These are phyloP conservation scores for Brassica cretica DNA, from an alignment of 345 rosid genomes.

Conservation along the genomic window DNA sequence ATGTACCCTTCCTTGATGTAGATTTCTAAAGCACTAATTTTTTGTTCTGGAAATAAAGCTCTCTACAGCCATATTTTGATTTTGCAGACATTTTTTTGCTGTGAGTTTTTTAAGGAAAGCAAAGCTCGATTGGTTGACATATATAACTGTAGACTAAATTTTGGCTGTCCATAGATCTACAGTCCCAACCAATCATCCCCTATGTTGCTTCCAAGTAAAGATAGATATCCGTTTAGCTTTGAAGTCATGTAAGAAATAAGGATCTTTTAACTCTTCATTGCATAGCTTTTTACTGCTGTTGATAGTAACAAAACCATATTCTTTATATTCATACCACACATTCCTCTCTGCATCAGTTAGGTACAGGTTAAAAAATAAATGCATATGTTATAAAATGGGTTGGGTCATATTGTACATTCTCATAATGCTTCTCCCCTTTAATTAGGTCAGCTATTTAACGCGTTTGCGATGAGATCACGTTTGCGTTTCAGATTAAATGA, in stretches of 20 bases:
- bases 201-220: slow-evolving; percentile 43
- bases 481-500: neutral
- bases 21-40: too few relatives aligned
- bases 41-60: too few relatives aligned
- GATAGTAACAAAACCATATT: slow-evolving; percentile 5
- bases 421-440: neutral
- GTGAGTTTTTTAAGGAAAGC: too few relatives aligned
- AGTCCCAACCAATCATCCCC: too few relatives aligned
- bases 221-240: slow-evolving; percentile 16
- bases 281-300: slow-evolving; percentile 28
- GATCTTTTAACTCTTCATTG: slow-evolving; percentile 12
- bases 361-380: neutral
- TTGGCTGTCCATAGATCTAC: too few relatives aligned
- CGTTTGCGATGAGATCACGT: neutral
- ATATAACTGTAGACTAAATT: too few relatives aligned
- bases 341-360: neutral
- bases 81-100: too few relatives aligned
- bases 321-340: neutral
- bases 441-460: neutral
- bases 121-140: too few relatives aligned
- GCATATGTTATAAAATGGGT: neutral
- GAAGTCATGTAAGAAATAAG: slow-evolving; percentile 16
- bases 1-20: too few relatives aligned
- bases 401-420: neutral
- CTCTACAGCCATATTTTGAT: too few relatives aligned